A percentile compares a stretch with the other conserved stretches of the same genome.
These are phyloP conservation scores for Ceratobasidium sp. DNA, from an alignment of 1,284 basidiomycete genomes.

Conservation along the genomic window DNA sequence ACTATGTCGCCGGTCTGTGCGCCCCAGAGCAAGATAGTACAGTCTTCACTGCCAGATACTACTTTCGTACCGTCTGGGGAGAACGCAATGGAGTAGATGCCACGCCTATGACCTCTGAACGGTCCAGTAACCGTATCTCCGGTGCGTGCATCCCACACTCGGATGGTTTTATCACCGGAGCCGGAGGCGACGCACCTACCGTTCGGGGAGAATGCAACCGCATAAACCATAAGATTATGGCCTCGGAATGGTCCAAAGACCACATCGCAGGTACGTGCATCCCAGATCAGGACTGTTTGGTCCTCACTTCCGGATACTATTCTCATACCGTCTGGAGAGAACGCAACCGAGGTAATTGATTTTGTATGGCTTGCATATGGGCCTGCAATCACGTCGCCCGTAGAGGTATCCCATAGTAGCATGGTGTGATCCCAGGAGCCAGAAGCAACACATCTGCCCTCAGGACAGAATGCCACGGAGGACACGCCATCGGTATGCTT, in stretches of 20 bases:
- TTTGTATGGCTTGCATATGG: background rate
- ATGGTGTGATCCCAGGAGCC: background rate
- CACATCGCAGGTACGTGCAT: conserved; percentile 4
- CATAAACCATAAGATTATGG: background rate
- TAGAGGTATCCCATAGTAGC: conserved; percentile 4
- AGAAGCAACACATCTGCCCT: conserved; percentile 5
- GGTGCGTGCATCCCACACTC: conserved; percentile 24
- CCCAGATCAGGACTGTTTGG: conserved; percentile 21
- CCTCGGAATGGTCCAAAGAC: background rate
- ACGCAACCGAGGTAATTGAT: conserved; percentile 7
- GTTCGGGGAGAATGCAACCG: conserved; percentile 7
- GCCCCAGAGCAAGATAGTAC: conserved; percentile 32
- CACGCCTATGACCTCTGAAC: too few relatives aligned
- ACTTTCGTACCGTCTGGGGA: too few relatives aligned
- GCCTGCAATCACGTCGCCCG: background rate
- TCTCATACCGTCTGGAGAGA: conserved; percentile 9
- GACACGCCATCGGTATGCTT: background rate
- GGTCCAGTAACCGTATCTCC: too few relatives aligned
- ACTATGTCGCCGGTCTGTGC: background rate
- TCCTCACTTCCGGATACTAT: conserved; percentile 28
- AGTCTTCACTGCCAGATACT: too few relatives aligned
- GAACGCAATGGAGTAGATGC: too few relatives aligned
- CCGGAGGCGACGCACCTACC: background rate
- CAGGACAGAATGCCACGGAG: background rate
- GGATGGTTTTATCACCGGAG: background rate